A percentile compares a stretch with the other conserved stretches of the same genome.
Evolutionary conservation across 306 rosid genomes (phyloP).

Genomic region (Quercus rubra): DNA sequence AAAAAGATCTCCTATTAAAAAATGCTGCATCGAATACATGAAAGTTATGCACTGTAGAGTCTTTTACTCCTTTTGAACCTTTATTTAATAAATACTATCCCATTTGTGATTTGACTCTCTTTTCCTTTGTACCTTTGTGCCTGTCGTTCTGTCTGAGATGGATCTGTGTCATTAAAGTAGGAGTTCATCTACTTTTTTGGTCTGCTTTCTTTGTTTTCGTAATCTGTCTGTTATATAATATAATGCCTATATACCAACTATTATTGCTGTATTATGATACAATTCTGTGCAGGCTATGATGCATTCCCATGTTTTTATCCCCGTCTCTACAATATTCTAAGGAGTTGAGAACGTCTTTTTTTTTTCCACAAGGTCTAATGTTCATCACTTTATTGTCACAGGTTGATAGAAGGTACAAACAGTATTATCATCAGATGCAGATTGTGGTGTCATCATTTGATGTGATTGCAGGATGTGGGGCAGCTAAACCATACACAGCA

Average conservation of each 20-base stretch:
- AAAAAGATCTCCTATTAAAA: neutral
- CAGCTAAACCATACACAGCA: conserved; percentile 78
- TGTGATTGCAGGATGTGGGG: conserved; percentile 63
- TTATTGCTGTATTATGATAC: neutral
- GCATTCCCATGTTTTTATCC: neutral
- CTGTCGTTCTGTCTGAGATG: neutral
- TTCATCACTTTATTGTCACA: conserved; percentile 18
- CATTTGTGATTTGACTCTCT: neutral
- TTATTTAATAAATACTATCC: neutral
- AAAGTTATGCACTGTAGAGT: neutral
- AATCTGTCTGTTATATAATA: neutral
- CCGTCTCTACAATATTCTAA: neutral
- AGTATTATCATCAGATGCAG: conserved; percentile 79
- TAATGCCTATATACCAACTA: neutral
- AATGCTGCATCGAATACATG: neutral
- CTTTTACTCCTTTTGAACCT: neutral
- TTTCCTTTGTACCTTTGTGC: neutral
- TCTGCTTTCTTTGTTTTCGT: neutral
- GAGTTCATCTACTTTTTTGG: neutral
- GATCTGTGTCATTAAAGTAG: neutral
- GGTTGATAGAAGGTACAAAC: conserved; percentile 83
- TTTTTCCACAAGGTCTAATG: neutral
- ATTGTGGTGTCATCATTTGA: conserved; percentile 80
- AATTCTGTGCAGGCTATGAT: neutral
- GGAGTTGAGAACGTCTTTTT: neutral